Base-by-base conservation (phyloP, 2,329 filamentous ascomycete species). In the Penicillium sp. region DNA sequence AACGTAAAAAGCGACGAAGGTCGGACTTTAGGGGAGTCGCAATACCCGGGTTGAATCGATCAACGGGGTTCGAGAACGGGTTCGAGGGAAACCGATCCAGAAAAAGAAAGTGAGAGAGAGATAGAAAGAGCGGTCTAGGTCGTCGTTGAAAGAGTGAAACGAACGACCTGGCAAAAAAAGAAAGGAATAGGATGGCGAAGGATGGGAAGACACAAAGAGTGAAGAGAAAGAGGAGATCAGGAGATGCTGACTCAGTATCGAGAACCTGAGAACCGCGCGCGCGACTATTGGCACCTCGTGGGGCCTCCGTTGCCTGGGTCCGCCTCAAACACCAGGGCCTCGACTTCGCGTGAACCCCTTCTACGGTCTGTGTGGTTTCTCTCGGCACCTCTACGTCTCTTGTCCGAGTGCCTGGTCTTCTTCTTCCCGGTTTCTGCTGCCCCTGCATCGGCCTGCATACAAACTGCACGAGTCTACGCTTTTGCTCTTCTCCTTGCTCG, bases 121-220 rank as follows among this genome's bases (percentile, higher is more conserved):
- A 36, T 18, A 57, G 56, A 61, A 63, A 56, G 56, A 63, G 73
- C 72, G 69, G 67, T 69, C 70, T 67, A 67, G 71, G 70, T 66
- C 69, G 74, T 75, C 75, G 74, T 77, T 38, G 69, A 79, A 79
- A 68, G 76, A 79, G 76, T 78, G 76, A 73, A 76, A 77, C 76
- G 72, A 72, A 61, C 69, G 63, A 72, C 69, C 69, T 64, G 68
- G 61, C 65, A 60, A 67, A 62, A 64, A 62, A 63, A 66, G 62
- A 64, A 64, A 69, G 63, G 60, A 62, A 63, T 55, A 54, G 53
- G 58, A 58, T 60, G 59, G 58, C 55, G 61, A 58, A 59, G 58
- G 54, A 54, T 62, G 62, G 53, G 61, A 53, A 55, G 40, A 53
- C 46, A 55, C 48, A 50, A 45, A 53, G 60, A 59, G 57, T 49